These are phyloP conservation scores for Solanum clarkiae DNA, from an alignment of 257 asterid species.

Conservation along the genomic window DNA sequence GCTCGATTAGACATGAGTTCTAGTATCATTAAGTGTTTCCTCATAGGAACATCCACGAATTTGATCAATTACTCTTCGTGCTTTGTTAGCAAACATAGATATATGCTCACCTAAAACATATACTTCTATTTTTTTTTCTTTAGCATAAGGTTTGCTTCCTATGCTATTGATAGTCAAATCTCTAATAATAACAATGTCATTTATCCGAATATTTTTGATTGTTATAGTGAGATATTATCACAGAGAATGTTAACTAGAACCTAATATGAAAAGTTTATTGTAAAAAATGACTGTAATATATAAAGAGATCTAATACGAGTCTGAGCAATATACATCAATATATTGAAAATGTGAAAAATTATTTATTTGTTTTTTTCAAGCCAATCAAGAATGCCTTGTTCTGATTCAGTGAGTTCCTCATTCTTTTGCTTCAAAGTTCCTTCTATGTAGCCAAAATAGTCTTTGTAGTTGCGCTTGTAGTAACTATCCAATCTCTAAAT, in stretches of 20 bases:
- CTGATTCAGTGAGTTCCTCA: conserved; percentile 51
- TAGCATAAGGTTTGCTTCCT: too few species aligned
- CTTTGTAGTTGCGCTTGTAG: conserved; percentile 73
- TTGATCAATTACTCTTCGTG: too few species aligned
- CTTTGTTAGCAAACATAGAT: too few species aligned
- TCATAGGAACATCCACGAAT: too few species aligned
- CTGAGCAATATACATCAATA: not conserved
- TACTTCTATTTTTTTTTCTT: too few species aligned
- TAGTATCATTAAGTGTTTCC: too few species aligned
- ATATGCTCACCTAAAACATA: too few species aligned
- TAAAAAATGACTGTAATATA: not conserved
- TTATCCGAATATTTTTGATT: too few species aligned
- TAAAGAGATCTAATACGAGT: not conserved
- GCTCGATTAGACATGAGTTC: too few species aligned
- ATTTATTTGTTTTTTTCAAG: conserved; percentile 47
- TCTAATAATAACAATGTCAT: too few species aligned
- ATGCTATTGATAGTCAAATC: too few species aligned
- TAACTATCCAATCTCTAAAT: conserved; percentile 57
- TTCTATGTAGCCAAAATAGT: conserved; percentile 68
- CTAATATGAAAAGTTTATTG: not conserved
- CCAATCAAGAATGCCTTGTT: conserved; percentile 73
- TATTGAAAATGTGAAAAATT: too few species aligned
- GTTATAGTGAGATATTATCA: not conserved
- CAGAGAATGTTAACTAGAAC: not conserved
- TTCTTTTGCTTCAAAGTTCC: conserved; percentile 54